Percentiles rank a stretch among this genome's conserved stretches.
Conservation (phyloP, 202 grass and related monocot genomes). For the Brachypodium distachyon region DNA sequence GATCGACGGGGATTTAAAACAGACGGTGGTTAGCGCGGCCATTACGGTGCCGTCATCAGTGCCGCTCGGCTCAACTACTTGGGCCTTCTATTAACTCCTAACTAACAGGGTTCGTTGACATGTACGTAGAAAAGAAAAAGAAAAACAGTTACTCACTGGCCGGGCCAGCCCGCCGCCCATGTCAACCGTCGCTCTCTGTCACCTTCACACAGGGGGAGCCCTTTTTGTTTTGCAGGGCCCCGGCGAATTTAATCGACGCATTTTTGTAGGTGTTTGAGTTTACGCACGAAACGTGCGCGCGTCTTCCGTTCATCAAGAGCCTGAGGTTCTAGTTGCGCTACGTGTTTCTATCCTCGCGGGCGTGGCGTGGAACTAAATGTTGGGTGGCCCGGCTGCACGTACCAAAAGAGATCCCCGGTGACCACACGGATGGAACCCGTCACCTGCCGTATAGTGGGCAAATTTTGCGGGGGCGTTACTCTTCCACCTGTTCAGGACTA, state of each 20-base stretch:
- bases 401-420: neutral
- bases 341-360: neutral
- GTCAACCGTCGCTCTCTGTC: neutral
- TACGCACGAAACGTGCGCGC: neutral
- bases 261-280: neutral
- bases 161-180: neutral
- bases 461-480: too few species aligned
- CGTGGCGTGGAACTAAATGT: neutral
- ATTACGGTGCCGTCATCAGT: neutral
- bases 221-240: neutral
- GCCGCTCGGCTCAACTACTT: neutral
- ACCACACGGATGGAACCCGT: neutral
- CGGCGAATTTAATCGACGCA: neutral
- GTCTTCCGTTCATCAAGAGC: neutral
- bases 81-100: slow-evolving; percentile 6
- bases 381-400: neutral
- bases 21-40: neutral
- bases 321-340: slow-evolving; percentile 27
- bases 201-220: neutral
- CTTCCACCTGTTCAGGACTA: too few species aligned
- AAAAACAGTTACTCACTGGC: too few species aligned
- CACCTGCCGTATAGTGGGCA: neutral
- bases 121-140: too few species aligned
- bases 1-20: too few species aligned
- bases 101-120: neutral